Conservation (phyloP, 2,329 filamentous ascomycete species). For the Trichoderma sp. region DNA sequence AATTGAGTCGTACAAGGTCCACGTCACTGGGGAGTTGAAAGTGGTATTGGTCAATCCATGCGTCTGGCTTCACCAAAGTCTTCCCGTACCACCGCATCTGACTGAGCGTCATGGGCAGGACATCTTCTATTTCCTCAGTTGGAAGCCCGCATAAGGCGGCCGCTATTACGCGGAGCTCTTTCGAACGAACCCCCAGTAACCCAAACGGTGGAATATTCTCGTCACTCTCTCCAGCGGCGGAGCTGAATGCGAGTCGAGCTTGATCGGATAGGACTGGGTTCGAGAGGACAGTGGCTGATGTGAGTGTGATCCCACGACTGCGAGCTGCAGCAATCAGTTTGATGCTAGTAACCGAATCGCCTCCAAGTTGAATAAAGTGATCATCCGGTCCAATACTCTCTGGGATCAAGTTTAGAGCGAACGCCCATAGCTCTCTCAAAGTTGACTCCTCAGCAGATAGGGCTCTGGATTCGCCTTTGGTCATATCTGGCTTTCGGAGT, state of each 20-base stretch:
- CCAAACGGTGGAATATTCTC: not conserved
- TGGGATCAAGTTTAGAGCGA: conserved; percentile 33
- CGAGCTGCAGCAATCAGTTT: conserved; percentile 34
- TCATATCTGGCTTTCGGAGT: not conserved
- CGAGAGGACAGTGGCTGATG: not conserved
- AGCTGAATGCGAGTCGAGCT: not conserved
- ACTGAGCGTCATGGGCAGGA: not conserved
- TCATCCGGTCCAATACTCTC: conserved; percentile 39
- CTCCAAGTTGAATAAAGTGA: conserved; percentile 49
- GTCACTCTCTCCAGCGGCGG: not conserved
- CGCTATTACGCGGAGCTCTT: not conserved
- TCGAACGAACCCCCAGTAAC: not conserved
- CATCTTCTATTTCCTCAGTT: not conserved
- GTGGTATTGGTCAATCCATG: conserved; percentile 4
- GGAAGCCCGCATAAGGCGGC: not conserved
- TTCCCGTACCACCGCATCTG: conserved; percentile 8
- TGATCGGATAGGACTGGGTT: not conserved
- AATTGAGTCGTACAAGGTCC: not conserved
- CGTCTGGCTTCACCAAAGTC: conserved; percentile 5
- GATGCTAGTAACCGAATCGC: conserved; percentile 49
- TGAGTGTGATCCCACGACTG: not conserved
- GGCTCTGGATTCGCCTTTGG: not conserved
- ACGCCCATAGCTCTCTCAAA: conserved; percentile 36
- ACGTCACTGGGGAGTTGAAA: not conserved
- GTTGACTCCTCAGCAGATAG: conserved; percentile 20